phyloP scores from a whole-genome alignment of 2,329 filamentous ascomycete species.

The Claviceps spartinae region DNA sequence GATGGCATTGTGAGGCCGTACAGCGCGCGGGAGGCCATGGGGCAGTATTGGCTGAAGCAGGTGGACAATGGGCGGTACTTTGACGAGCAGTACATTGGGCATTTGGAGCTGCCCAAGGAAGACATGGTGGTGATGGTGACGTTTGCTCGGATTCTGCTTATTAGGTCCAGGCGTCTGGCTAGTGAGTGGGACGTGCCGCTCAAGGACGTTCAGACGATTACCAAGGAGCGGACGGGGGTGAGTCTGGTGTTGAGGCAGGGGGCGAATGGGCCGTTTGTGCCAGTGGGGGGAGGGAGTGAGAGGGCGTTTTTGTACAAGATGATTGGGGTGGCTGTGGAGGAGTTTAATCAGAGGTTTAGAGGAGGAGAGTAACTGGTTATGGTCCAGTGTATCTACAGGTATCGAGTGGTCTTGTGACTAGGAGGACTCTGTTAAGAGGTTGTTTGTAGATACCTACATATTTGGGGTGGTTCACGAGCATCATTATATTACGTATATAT shows the following conservation, averaged over 20 bases:
- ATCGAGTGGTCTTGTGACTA: not conserved
- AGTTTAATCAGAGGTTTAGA: constrained; percentile 51
- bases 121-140: constrained; percentile 87
- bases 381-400: not conserved
- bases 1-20: constrained; percentile 93
- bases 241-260: constrained; percentile 80
- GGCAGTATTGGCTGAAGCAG: constrained; percentile 98
- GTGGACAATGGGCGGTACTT: constrained; percentile 96
- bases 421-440: not conserved
- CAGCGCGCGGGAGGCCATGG: constrained; percentile 84
- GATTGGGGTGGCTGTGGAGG: constrained; percentile 51
- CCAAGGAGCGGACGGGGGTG: constrained; percentile 89
- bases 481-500: too few relatives aligned
- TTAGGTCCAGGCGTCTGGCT: constrained; percentile 70
- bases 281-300: constrained; percentile 74
- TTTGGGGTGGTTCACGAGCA: too few relatives aligned
- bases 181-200: constrained; percentile 94
- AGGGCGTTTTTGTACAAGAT: constrained; percentile 50
- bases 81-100: constrained; percentile 93
- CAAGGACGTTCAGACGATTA: constrained; percentile 93
- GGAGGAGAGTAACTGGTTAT: constrained; percentile 17
- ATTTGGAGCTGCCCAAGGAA: constrained; percentile 78
- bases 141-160: constrained; percentile 75
- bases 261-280: constrained; percentile 87
- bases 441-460: too few relatives aligned